Evolutionary conservation across 306 rosid species (phyloP).

Genomic region (Pyrus pyrifolia): DNA sequence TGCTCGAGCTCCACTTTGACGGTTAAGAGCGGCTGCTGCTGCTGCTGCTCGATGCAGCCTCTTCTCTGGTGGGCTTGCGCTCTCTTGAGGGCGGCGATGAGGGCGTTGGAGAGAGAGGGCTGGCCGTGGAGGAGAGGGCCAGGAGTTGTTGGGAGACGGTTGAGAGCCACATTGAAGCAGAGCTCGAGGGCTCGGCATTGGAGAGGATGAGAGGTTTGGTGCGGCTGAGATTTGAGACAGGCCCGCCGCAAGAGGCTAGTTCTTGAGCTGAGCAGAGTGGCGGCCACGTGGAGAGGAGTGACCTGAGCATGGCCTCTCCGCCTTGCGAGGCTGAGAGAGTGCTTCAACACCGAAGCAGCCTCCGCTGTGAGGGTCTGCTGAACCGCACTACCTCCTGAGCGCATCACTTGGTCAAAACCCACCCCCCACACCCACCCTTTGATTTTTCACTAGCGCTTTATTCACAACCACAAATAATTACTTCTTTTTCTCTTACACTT

Average conservation of each 20-base stretch:
- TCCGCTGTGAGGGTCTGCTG: slow-evolving; percentile 97
- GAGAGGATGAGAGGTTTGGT: slow-evolving; percentile 52
- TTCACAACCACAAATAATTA: not conserved
- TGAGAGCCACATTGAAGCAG: slow-evolving; percentile 96
- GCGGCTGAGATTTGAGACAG: slow-evolving; percentile 71
- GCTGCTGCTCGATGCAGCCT: slow-evolving; percentile 87
- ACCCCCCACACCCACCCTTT: slow-evolving; percentile 44
- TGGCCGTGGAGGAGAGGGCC: slow-evolving; percentile 49
- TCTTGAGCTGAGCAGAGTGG: slow-evolving; percentile 61
- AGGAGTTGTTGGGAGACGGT: slow-evolving; percentile 70
- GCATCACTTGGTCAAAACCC: slow-evolving; percentile 70
- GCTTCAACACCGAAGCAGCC: slow-evolving; percentile 92
- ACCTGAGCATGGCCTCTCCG: slow-evolving; percentile 94
- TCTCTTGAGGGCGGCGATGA: slow-evolving; percentile 84
- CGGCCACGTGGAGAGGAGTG: slow-evolving; percentile 90
- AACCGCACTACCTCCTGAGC: slow-evolving; percentile 74
- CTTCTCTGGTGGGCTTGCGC: slow-evolving; percentile 97
- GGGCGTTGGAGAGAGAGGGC: slow-evolving; percentile 91
- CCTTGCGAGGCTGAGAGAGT: slow-evolving; percentile 70
- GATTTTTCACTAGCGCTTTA: slow-evolving; percentile 10
- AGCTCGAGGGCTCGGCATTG: slow-evolving; percentile 96
- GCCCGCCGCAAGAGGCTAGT: slow-evolving; percentile 57
- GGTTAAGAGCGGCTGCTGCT: slow-evolving; percentile 67
- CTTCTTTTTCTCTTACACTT: slow-evolving; percentile 1
- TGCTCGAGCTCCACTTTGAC: slow-evolving; percentile 78